These are phyloP conservation scores for Erythrophleum ivorense DNA, from an alignment of 331 rosid genomes.

Conservation along the genomic window DNA sequence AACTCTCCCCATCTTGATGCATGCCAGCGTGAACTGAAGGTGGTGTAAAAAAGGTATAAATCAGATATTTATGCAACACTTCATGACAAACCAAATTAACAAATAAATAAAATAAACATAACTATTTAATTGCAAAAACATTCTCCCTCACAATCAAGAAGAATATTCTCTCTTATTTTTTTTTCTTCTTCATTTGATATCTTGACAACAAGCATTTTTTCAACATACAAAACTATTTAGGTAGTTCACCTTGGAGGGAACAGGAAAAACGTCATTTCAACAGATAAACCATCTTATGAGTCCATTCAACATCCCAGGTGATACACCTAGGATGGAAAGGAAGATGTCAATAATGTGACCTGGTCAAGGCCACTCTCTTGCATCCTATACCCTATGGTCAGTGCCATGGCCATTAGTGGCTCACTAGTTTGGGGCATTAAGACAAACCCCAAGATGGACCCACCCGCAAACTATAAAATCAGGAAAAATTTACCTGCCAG, in stretches of 20 bases:
- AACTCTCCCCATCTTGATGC: slow-evolving; percentile 85
- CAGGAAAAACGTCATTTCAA: neutral
- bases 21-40: slow-evolving; percentile 90
- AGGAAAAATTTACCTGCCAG: slow-evolving; percentile 79
- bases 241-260: neutral
- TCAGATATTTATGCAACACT: slow-evolving; percentile 11
- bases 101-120: neutral
- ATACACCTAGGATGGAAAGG: neutral
- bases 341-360: neutral
- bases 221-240: neutral
- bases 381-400: neutral
- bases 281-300: slow-evolving; percentile 1
- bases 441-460: neutral
- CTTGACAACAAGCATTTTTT: neutral
- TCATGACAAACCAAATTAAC: neutral
- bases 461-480: neutral
- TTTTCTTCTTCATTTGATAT: neutral
- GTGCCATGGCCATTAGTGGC: neutral
- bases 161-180: neutral
- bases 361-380: neutral
- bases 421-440: neutral
- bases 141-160: neutral
- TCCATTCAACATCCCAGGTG: neutral
- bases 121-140: neutral
- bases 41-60: neutral